Base-by-base conservation (phyloP, 2,329 filamentous ascomycete genomes). In the Ophiocordyceps sinensis region DNA sequence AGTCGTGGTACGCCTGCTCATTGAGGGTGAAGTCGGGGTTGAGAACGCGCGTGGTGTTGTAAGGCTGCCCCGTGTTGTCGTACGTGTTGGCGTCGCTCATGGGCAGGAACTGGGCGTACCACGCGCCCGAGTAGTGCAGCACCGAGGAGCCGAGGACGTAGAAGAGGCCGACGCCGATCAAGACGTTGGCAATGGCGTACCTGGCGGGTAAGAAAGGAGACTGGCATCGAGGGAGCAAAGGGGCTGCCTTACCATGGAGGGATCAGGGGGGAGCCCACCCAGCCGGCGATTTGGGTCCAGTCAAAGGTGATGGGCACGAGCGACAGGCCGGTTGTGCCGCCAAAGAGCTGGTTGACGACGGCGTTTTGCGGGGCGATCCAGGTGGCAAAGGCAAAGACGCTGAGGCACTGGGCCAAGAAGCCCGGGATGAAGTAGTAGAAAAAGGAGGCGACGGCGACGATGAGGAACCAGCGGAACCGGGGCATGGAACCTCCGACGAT, bases 291-390 rank as follows among this genome's bases (percentile, higher is more conserved):
- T 49, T 84, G 78, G 5, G 78, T 80, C 80, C 82, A 85, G 62
- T 86, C 82, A 52, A 86, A 84, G 0, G 80, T 85, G 28, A 86
- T 74, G 1, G 82, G 81, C 7, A 85, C 60, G 26, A 86, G 52
- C 0, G 77, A 82, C 4, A 86, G 47, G 0, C 82, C 82, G 0
- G 76, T 80, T 38, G 66, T 68, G 1, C 78, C 79, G 2, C 82
- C 82, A 49, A 86, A 86, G 1, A 86, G 53, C 54, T 86, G 81
- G 48, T 86, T 87, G 32, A 86, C 59, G 10, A 83, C 61, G 0
- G 74, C 65, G 44, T 74, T 84, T 39, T 84, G 66, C 0, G 82
- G 82, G 2, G 73, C 74, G 43, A 85, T 71, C 79, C 81, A 85
- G 0, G 81, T 85, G 11, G 74, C 67, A 52, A 83, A 81, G 8